These are phyloP conservation scores for Phaseolus coccineus DNA, from an alignment of 331 rosid species.

Conservation along the genomic window DNA sequence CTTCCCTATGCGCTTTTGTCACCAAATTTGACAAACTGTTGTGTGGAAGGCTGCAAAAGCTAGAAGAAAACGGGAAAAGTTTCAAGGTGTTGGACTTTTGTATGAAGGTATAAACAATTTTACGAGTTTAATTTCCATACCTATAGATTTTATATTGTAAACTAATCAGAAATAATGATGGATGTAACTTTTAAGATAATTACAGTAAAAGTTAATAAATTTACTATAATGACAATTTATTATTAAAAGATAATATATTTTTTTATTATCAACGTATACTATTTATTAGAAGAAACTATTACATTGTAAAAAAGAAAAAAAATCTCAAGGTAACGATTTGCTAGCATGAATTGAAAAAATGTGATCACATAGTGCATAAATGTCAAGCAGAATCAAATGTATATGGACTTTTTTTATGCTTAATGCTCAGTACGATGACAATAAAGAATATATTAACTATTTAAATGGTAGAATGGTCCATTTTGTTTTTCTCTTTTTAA, in stretches of 20 bases:
- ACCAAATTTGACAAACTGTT: conserved; percentile 64
- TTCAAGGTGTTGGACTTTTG: conserved; percentile 62
- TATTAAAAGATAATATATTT: neutral
- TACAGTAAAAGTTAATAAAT: neutral
- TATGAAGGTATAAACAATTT: conserved; percentile 58
- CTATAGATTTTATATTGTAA: neutral
- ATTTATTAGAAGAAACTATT: neutral
- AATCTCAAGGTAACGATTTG: neutral
- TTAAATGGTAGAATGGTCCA: neutral
- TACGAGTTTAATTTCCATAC: neutral
- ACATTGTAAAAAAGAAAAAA: neutral
- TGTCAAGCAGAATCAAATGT: neutral
- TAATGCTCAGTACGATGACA: neutral
- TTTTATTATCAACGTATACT: neutral
- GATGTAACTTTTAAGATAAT: neutral
- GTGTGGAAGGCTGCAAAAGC: conserved; percentile 57
- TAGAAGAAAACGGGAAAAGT: conserved; percentile 57
- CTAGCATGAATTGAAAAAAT: neutral
- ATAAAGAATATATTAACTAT: neutral
- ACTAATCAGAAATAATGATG: neutral
- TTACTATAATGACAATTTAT: neutral
- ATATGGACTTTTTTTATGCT: neutral
- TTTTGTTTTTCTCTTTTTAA: neutral
- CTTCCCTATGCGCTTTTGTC: conserved; percentile 61
- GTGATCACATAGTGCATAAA: neutral